Base-by-base conservation (phyloP, 2,329 filamentous ascomycete genomes). In the Emydomyces testavorans region DNA sequence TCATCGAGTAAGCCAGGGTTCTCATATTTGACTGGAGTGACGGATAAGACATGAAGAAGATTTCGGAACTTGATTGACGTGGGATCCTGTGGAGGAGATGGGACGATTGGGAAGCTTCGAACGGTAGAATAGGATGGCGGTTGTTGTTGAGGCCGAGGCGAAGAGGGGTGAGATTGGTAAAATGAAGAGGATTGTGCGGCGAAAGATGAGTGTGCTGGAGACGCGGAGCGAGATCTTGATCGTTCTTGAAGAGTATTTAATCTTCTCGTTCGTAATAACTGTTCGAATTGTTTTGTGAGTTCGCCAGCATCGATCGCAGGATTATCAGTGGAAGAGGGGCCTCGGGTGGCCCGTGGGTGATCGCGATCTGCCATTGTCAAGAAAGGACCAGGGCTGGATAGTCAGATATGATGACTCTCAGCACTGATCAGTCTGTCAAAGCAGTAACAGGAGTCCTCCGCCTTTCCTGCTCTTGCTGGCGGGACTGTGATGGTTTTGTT, bases 1-100 rank as follows among this genome's bases (percentile, higher is more conserved):
- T 96, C 90, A 62, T 98, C 92, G 45, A 98, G 72, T 8, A 96
- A 71, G 29, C 92, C 92, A 0, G 92, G 90, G 65, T 98, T 96
- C 67, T 98, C 92, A 70, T 94, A 98, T 63, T 90, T 92, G 16
- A 82, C 84, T 15, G 92, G 92, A 38, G 88, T 94, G 50, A 84
- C 76, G 13, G 90, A 94, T 16, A 96, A 70, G 16, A 85, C 87
- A 55, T 93, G 77, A 37, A 96, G 76, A 52, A 93, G 77, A 66
- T 83, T 94, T 57, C 83, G 77, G 58, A 89, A 88, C 57, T 85
- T 85, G 52, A 84, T 74, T 0, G 82, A 84, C 16, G 76, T 72
- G 48, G 75, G 69, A 63, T 90, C 84, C 59, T 78, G 73, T 5
- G 92, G 90, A 20, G 87, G 76, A 10, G 82, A 82, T 2, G 92